phyloP scores from a whole-genome alignment of 1,139 yeast species.

The Lodderomyces oxycetoniae region DNA sequence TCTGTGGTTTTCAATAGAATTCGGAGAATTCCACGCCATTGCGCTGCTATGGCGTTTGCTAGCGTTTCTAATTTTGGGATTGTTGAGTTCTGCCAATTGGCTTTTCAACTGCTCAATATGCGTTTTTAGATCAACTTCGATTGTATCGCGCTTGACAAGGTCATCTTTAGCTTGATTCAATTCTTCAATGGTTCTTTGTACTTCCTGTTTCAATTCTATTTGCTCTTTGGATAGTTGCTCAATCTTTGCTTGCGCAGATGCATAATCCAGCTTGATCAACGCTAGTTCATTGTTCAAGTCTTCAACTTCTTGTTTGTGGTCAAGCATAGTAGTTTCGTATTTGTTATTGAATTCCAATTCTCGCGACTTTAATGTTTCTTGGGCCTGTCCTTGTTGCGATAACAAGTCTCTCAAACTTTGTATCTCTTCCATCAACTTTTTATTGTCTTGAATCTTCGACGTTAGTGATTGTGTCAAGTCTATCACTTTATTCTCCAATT shows the following conservation, averaged over 20 bases:
- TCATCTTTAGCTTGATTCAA: constrained; percentile 60
- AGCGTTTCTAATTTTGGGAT: constrained; percentile 28
- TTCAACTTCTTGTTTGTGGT: constrained; percentile 49
- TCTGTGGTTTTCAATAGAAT: constrained; percentile 35
- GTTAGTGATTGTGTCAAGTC: constrained; percentile 85
- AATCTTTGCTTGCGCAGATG: constrained; percentile 58
- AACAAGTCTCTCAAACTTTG: constrained; percentile 50
- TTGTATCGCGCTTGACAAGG: constrained; percentile 58
- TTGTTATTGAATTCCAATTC: constrained; percentile 51
- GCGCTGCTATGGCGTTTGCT: constrained; percentile 44
- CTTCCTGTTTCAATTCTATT: constrained; percentile 57
- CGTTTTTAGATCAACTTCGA: constrained; percentile 64
- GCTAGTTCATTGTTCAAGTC: constrained; percentile 55
- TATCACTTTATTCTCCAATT: constrained; percentile 91
- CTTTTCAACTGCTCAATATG: constrained; percentile 67
- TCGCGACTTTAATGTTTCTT: constrained; percentile 51
- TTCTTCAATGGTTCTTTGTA: constrained; percentile 56
- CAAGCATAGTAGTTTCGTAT: constrained; percentile 40
- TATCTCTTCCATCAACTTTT: constrained; percentile 61
- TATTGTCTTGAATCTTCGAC: constrained; percentile 74
- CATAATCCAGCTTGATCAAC: constrained; percentile 54
- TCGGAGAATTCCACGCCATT: constrained; percentile 31
- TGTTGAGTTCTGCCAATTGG: constrained; percentile 53
- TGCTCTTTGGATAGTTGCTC: constrained; percentile 64
- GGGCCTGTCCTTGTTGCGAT: constrained; percentile 55